phyloP scores from a whole-genome alignment of 306 rosid genomes.

The Canavalia ensiformis region DNA sequence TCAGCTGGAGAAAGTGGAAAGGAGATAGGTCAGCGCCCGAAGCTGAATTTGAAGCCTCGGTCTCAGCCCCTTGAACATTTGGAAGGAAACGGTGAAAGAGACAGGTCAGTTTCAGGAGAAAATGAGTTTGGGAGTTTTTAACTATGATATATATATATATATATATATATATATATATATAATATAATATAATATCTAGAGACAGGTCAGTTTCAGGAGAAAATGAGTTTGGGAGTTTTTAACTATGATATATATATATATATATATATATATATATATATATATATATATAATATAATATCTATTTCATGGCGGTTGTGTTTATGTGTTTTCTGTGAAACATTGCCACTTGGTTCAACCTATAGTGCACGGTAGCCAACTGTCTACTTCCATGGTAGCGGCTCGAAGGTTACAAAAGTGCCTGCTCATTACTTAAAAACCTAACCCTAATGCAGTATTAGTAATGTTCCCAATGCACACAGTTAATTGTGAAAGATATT shows the following conservation, averaged over 20 bases:
- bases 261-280: too few relatives aligned
- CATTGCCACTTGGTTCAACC: slow-evolving; percentile 35
- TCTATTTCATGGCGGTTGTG: background rate
- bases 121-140: slow-evolving; percentile 32
- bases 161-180: background rate
- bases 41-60: slow-evolving; percentile 90
- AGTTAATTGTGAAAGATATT: background rate
- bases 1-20: slow-evolving; percentile 71
- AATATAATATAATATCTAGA: too few relatives aligned
- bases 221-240: slow-evolving; percentile 31
- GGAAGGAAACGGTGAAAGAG: slow-evolving; percentile 73
- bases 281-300: too few relatives aligned
- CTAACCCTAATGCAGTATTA: background rate
- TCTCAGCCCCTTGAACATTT: slow-evolving; percentile 68
- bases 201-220: slow-evolving; percentile 68
- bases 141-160: background rate
- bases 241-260: background rate
- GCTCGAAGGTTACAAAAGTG: background rate
- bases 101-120: slow-evolving; percentile 63
- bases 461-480: background rate
- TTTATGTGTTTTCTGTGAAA: slow-evolving; percentile 33
- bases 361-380: background rate
- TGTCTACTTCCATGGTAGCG: background rate
- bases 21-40: slow-evolving; percentile 78
- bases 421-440: background rate